phyloP scores from a whole-genome alignment of 1,139 yeast genomes.

The Pneumocystis oryctolagi region DNA sequence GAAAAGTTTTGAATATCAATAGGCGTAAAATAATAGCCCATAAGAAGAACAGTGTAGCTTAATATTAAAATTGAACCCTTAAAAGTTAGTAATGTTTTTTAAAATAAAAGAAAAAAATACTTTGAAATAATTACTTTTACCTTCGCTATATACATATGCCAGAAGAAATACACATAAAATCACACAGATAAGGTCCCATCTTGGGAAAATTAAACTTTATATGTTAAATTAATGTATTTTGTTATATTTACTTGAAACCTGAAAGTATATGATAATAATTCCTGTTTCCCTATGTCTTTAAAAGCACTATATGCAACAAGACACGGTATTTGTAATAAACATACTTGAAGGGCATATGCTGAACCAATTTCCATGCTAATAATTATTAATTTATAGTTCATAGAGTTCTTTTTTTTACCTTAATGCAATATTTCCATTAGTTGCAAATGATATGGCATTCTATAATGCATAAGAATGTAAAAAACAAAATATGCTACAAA shows the following conservation, averaged over 20 bases:
- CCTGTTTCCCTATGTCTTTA: conserved; percentile 23
- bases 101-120: neutral
- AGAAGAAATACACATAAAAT: conserved; percentile 75
- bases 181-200: conserved; percentile 87
- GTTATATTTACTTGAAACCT: conserved; percentile 7
- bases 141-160: conserved; percentile 91
- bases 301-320: conserved; percentile 63
- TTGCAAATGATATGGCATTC: conserved; percentile 93
- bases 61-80: conserved; percentile 69
- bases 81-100: neutral
- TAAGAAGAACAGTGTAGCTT: conserved; percentile 57
- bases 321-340: conserved; percentile 82
- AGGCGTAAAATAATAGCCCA: conserved; percentile 63
- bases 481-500: neutral
- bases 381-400: neutral
- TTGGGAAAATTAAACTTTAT: conserved; percentile 61
- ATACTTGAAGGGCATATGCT: conserved; percentile 95
- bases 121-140: conserved; percentile 88
- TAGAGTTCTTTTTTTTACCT: conserved; percentile 8
- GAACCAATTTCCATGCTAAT: conserved; percentile 93
- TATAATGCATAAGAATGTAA: neutral
- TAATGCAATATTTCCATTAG: conserved; percentile 86
- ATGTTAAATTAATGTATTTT: conserved; percentile 37
- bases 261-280: conserved; percentile 17
- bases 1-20: neutral